These are phyloP conservation scores for Euryodendron excelsum DNA, from an alignment of 148 eudicot species.

Conservation along the genomic window DNA sequence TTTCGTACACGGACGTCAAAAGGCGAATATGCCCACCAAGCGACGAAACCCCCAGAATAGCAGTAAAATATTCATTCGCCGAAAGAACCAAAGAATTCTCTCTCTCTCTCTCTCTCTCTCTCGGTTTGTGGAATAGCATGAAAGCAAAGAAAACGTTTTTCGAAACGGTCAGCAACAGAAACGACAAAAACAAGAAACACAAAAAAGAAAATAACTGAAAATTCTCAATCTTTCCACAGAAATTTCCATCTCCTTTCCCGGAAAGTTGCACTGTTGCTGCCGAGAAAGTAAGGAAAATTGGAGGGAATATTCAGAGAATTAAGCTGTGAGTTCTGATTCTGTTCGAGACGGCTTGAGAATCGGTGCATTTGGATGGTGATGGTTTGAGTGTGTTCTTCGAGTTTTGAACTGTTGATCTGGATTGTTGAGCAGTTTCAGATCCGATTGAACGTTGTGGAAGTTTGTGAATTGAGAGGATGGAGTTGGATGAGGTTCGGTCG, in stretches of 20 bases:
- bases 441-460: neutral
- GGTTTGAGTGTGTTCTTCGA: no score
- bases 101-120: no score
- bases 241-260: neutral
- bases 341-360: neutral
- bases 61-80: no score
- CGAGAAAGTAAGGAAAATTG: neutral
- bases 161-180: neutral
- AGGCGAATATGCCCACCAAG: no score
- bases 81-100: no score
- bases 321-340: no score
- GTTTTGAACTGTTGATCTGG: no score
- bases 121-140: no score
- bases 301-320: neutral
- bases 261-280: neutral
- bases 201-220: neutral
- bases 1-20: no score
- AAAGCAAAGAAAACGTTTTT: neutral
- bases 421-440: neutral
- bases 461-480: constrained; percentile 10
- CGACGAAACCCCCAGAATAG: no score
- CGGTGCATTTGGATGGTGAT: neutral
- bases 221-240: neutral
- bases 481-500: constrained; percentile 20
- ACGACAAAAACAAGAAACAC: no score